These are phyloP conservation scores for Setaria viridis DNA, from an alignment of 202 grass and related monocot genomes.

Conservation along the genomic window DNA sequence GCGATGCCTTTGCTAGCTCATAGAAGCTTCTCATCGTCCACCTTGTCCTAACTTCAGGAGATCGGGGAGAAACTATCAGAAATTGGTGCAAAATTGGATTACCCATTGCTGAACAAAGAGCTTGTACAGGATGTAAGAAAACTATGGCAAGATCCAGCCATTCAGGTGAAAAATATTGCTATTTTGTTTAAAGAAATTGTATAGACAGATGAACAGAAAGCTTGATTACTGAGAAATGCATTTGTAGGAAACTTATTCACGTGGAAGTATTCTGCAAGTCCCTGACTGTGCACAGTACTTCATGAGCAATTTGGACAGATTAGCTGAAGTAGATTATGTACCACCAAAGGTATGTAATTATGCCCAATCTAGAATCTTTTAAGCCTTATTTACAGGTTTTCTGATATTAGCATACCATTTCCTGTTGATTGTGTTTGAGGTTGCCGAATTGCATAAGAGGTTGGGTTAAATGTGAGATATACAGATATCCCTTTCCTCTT, in stretches of 20 bases:
- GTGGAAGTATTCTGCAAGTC: slow-evolving; percentile 88
- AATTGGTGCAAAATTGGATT: slow-evolving; percentile 68
- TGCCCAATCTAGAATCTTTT: background rate
- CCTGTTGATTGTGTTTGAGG: background rate
- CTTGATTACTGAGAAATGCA: slow-evolving; percentile 28
- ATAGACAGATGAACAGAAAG: background rate
- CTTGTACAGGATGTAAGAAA: slow-evolving; percentile 62
- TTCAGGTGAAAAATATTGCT: slow-evolving; percentile 67
- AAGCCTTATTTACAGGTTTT: slow-evolving; percentile 18
- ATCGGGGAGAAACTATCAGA: slow-evolving; percentile 88
- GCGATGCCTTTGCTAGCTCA: background rate
- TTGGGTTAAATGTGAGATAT: background rate
- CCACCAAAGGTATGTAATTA: slow-evolving; percentile 73
- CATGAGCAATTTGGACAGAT: slow-evolving; percentile 84
- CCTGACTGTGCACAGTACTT: slow-evolving; percentile 97
- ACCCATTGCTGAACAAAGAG: slow-evolving; percentile 80
- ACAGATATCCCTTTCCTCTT: background rate
- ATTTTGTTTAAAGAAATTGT: slow-evolving; percentile 10
- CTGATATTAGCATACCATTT: background rate
- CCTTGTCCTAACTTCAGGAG: slow-evolving; percentile 51
- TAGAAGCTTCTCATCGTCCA: background rate
- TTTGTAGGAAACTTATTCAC: slow-evolving; percentile 79
- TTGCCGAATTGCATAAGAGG: background rate
- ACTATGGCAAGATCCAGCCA: slow-evolving; percentile 86
- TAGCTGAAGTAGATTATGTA: slow-evolving; percentile 75